Evolutionary conservation across 2,329 filamentous ascomycete species (phyloP).

Genomic region (Paracorniculantispora psalliotae): DNA sequence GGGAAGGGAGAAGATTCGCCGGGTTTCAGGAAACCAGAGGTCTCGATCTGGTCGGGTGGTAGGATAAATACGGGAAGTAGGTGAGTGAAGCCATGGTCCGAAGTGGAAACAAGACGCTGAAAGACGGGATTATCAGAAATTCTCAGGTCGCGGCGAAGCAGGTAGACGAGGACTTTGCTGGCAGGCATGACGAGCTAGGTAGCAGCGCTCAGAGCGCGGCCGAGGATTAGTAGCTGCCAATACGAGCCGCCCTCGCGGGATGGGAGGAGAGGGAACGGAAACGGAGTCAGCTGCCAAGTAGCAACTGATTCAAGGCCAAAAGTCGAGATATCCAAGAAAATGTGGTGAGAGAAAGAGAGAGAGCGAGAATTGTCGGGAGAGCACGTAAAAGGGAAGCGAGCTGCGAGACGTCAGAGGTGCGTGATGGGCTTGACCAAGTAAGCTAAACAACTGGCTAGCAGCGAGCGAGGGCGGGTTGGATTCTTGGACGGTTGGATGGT

Average conservation of each 20-base stretch:
- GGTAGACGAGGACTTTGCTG: constrained; percentile 59
- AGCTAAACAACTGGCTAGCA: neutral
- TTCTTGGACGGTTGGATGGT: too few species aligned
- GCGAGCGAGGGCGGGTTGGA: neutral
- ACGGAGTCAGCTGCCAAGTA: neutral
- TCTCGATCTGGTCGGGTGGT: constrained; percentile 64
- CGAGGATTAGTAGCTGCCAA: neutral
- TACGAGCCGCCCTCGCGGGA: neutral
- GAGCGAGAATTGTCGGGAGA: too few species aligned
- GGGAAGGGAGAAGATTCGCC: constrained; percentile 58
- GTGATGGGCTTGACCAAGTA: neutral
- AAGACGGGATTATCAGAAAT: constrained; percentile 71
- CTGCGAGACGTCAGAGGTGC: neutral
- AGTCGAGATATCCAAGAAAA: neutral
- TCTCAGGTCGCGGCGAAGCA: constrained; percentile 68
- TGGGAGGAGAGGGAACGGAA: neutral
- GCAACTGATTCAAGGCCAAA: neutral
- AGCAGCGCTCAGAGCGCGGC: neutral
- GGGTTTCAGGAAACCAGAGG: constrained; percentile 64
- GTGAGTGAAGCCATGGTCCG: constrained; percentile 57
- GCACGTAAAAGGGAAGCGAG: constrained; percentile 4
- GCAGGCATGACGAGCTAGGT: constrained; percentile 25
- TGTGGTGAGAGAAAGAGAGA: constrained; percentile 10
- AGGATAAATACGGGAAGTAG: constrained; percentile 68
- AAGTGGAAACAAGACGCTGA: constrained; percentile 46